Conservation (phyloP, 2,329 filamentous ascomycete species). For the Trichoderma citrinoviride region DNA sequence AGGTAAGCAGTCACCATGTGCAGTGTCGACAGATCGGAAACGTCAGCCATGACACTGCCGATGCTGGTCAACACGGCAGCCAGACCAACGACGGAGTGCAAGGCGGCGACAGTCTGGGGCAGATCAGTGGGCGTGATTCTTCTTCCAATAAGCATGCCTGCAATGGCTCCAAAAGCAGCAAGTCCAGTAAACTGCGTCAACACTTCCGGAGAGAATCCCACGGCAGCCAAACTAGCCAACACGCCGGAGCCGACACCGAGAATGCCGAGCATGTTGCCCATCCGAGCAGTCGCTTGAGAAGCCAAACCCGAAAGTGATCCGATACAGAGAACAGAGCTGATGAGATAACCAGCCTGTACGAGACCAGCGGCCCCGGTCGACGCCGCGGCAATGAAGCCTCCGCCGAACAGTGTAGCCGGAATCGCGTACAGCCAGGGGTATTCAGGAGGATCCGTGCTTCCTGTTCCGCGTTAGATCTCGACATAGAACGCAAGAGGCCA, state of each 20-base stretch:
- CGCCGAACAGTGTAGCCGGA: conserved; percentile 73
- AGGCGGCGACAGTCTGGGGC: conserved; percentile 82
- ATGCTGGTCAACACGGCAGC: conserved; percentile 87
- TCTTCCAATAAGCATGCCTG: conserved; percentile 74
- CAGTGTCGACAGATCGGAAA: conserved; percentile 68
- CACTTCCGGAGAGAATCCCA: conserved; percentile 75
- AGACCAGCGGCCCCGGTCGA: conserved; percentile 79
- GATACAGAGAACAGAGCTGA: conserved; percentile 82
- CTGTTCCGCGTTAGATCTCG: conserved; percentile 34
- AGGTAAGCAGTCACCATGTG: conserved; percentile 85
- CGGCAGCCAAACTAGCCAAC: conserved; percentile 75
- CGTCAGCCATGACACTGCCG: conserved; percentile 75
- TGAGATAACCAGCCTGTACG: conserved; percentile 82
- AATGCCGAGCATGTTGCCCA: conserved; percentile 83
- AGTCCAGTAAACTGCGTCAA: conserved; percentile 77
- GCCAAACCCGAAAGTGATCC: conserved; percentile 78
- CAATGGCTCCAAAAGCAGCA: conserved; percentile 66
- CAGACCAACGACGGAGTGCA: conserved; percentile 87
- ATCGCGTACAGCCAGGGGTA: conserved; percentile 85
- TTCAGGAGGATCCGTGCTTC: conserved; percentile 80
- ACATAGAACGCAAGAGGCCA: background rate
- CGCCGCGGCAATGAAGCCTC: conserved; percentile 76
- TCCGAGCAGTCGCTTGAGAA: conserved; percentile 77
- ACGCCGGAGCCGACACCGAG: conserved; percentile 82
- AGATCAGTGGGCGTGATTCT: conserved; percentile 85